Evolutionary conservation across 1,139 yeast genomes (phyloP), one percentile per base, ranked within the genome.

Genomic region (Casaregolazyma suthepensis): DNA sequence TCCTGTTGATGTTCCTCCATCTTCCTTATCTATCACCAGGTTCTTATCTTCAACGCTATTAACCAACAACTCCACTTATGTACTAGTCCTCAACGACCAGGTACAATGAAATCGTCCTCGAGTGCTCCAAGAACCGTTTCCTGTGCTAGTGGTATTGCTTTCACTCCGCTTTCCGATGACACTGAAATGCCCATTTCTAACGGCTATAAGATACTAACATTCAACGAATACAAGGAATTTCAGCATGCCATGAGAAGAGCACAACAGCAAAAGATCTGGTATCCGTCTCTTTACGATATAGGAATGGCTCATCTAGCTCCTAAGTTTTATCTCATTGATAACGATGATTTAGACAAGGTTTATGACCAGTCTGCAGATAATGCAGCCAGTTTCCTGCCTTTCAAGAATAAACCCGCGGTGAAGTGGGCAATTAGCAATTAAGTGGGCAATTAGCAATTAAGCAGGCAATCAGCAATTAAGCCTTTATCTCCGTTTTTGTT

Each of bases 281-380:
- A 31, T 43, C 52, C 52, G 2, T 43, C 52, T 1, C 29, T 49
- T 43, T 38, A 44, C 18, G 44, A 49, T 15, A 19, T 49, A 13
- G 52, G 52, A 7, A 42, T 49, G 15, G 6, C 46, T 31, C 38
- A 17, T 13, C 43, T 49, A 9, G 43, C 46, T 44, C 43, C 31
- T 20, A 49, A 49, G 35, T 49, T 49, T 13, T 49, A 49, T 44
- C 35, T 49, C 31, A 23, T 49, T 22, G 42, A 43, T 35, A 35
- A 49, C 12, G 29, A 29, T 9, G 69, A 47, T 26, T 29, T 47
- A 12, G 23, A 18, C 12, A 47, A 43, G 20, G 38, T 47, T n/a
- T 47, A 47, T 23, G 40, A 35, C 40, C 15, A 6, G 40, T 35
- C 40, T n/a, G 40, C 40, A 5, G 40, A 35, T 4, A 35, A 15